These are phyloP conservation scores for Lactarius sanguifluus DNA, from an alignment of 768 basidiomycete genomes.

Conservation along the genomic window DNA sequence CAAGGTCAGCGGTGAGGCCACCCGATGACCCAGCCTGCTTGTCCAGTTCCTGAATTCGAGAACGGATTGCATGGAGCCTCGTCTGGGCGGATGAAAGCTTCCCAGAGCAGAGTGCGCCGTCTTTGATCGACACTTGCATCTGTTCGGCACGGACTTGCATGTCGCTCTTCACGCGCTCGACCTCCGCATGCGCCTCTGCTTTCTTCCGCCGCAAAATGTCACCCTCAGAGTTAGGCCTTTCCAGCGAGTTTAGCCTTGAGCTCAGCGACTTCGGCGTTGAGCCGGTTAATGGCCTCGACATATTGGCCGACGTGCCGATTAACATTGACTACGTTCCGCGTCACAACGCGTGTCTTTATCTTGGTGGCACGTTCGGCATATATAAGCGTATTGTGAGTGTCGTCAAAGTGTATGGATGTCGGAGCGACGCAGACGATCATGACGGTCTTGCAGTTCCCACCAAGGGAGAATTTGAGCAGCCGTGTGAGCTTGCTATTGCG, in stretches of 20 bases:
- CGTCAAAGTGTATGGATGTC: conserved; percentile 93
- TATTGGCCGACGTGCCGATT: conserved; percentile 95
- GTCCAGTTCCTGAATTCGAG: conserved; percentile 60
- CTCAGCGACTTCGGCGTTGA: conserved; percentile 79
- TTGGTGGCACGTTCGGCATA: conserved; percentile 98
- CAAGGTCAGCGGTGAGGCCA: conserved; percentile 54
- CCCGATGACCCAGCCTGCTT: conserved; percentile 40
- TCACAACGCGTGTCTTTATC: conserved; percentile 97
- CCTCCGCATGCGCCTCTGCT: conserved; percentile 68
- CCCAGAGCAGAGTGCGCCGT: conserved; percentile 73
- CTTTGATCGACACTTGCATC: conserved; percentile 65
- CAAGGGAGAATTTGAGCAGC: conserved; percentile 94
- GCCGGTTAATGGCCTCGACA: conserved; percentile 88
- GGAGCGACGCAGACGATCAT: conserved; percentile 99
- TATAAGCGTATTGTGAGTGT: conserved; percentile 96
- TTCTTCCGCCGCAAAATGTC: conserved; percentile 66
- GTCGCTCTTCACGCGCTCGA: conserved; percentile 71
- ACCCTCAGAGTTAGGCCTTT: conserved; percentile 58
- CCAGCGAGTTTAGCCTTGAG: conserved; percentile 84
- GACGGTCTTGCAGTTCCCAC: conserved; percentile 98
- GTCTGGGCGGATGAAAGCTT: conserved; percentile 67
- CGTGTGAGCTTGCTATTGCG: conserved; percentile 98
- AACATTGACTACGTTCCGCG: conserved; percentile 92
- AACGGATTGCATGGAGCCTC: conserved; percentile 62
- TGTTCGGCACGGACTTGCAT: conserved; percentile 70